These are phyloP conservation scores for Lasiosphaeria miniovina DNA, from an alignment of 495 filamentous ascomycete species.

Conservation along the genomic window DNA sequence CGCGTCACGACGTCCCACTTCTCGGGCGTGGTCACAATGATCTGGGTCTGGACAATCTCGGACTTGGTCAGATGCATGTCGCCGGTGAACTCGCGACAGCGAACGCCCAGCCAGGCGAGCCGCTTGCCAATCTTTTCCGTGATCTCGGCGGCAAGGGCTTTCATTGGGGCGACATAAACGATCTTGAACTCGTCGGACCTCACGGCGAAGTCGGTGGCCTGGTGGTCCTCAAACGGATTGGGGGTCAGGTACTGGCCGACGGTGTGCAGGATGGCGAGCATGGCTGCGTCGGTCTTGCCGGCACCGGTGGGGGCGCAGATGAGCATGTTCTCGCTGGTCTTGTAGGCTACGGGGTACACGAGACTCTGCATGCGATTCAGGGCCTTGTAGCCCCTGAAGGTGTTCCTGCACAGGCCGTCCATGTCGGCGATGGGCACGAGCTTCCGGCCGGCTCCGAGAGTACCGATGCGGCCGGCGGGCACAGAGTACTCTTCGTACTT, in stretches of 20 bases:
- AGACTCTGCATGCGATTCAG: constrained; percentile 98
- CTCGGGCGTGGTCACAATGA: constrained; percentile 97
- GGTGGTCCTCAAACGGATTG: constrained; percentile 69
- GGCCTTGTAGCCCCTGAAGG: constrained; percentile 89
- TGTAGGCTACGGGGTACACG: constrained; percentile 93
- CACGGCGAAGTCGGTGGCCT: constrained; percentile 72
- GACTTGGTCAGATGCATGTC: constrained; percentile 99
- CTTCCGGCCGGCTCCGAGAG: constrained; percentile 63
- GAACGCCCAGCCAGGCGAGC: constrained; percentile 87
- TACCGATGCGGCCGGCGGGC: constrained; percentile 78
- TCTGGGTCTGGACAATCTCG: constrained; percentile 92
- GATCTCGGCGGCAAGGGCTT: constrained; percentile 93
- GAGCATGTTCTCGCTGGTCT: constrained; percentile 95
- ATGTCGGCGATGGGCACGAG: constrained; percentile 75
- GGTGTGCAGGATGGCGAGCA: constrained; percentile 88
- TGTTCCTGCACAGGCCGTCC: constrained; percentile 86
- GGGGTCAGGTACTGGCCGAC: constrained; percentile 81
- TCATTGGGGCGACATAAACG: constrained; percentile 97
- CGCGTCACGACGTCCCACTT: constrained; percentile 99
- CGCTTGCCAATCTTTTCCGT: constrained; percentile 92
- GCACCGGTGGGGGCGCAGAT: constrained; percentile 98
- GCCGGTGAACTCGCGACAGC: constrained; percentile 87
- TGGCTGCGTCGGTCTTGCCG: constrained; percentile 98
- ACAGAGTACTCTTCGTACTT: constrained; percentile 88
- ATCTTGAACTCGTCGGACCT: constrained; percentile 91